phyloP scores from a whole-genome alignment of 2,329 filamentous ascomycete genomes.

The Talaromyces islandicus region DNA sequence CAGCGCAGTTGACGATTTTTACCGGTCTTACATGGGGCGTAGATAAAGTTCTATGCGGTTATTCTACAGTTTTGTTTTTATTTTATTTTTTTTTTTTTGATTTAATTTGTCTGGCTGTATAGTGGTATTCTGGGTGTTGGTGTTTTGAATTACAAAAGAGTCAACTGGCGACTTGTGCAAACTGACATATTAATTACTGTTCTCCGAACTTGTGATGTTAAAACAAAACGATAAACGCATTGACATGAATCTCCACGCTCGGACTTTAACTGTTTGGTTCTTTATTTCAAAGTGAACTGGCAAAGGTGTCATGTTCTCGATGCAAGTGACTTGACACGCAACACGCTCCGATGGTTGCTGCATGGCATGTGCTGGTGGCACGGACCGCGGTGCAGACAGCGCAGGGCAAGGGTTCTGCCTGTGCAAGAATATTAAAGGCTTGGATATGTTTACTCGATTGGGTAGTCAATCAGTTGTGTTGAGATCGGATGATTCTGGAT shows the following conservation, averaged over 20 bases:
- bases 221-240: too few relatives aligned
- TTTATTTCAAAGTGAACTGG: neutral
- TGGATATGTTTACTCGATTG: neutral
- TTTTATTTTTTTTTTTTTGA: neutral
- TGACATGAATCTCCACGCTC: neutral
- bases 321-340: neutral
- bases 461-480: neutral
- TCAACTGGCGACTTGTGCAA: too few relatives aligned
- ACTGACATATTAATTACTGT: neutral
- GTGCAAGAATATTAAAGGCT: neutral
- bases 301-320: neutral
- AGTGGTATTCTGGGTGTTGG: neutral
- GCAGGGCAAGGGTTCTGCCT: too few relatives aligned
- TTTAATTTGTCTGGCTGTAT: neutral
- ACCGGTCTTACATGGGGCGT: constrained; percentile 76
- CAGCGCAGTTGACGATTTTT: constrained; percentile 81
- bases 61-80: neutral
- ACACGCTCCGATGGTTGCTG: neutral
- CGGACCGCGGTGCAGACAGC: neutral
- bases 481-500: neutral
- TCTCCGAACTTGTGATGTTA: neutral
- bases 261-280: neutral
- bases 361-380: neutral
- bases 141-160: neutral
- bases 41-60: constrained; percentile 1